These are phyloP conservation scores for Penicillium sp. DNA, from an alignment of 2,329 filamentous ascomycete genomes.

Conservation along the genomic window DNA sequence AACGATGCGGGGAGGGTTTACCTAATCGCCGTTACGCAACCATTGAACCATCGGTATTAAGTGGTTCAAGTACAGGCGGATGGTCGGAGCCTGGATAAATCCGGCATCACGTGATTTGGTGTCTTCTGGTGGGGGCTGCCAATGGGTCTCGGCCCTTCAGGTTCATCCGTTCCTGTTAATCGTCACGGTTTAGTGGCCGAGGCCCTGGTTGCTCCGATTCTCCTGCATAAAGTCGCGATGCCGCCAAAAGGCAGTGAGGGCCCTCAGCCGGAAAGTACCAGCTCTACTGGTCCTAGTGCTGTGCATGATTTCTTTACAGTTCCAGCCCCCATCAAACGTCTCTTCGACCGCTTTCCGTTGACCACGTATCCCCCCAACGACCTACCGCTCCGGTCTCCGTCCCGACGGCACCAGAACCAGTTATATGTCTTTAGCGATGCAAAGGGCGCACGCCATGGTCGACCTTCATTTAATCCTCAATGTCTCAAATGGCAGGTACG, in stretches of 20 bases:
- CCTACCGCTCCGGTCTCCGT: slow-evolving; percentile 63
- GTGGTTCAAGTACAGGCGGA: not conserved
- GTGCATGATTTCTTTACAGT: slow-evolving; percentile 39
- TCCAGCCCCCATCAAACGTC: slow-evolving; percentile 71
- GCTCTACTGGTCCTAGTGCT: slow-evolving; percentile 11
- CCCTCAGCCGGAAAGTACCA: slow-evolving; percentile 15
- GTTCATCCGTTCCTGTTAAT: not conserved
- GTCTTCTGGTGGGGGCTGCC: not conserved
- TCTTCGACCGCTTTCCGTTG: slow-evolving; percentile 85
- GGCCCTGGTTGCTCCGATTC: slow-evolving; percentile 6
- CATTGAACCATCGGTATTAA: not conserved
- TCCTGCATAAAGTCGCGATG: slow-evolving; percentile 19
- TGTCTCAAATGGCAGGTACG: slow-evolving; percentile 94
- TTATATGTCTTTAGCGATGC: slow-evolving; percentile 75
- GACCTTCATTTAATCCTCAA: slow-evolving; percentile 82
- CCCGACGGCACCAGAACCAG: slow-evolving; percentile 50
- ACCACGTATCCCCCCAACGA: slow-evolving; percentile 70
- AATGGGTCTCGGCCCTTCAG: not conserved
- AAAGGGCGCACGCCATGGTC: slow-evolving; percentile 58
- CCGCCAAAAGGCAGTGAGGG: slow-evolving; percentile 24
- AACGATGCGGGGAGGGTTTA: slow-evolving; percentile 8
- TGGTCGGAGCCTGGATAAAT: not conserved
- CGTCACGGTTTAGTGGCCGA: slow-evolving; percentile 5
- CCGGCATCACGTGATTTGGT: not conserved
- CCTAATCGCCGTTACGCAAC: slow-evolving; percentile 1